phyloP scores from a whole-genome alignment of 148 eudicot genomes.

The Silene conica region DNA sequence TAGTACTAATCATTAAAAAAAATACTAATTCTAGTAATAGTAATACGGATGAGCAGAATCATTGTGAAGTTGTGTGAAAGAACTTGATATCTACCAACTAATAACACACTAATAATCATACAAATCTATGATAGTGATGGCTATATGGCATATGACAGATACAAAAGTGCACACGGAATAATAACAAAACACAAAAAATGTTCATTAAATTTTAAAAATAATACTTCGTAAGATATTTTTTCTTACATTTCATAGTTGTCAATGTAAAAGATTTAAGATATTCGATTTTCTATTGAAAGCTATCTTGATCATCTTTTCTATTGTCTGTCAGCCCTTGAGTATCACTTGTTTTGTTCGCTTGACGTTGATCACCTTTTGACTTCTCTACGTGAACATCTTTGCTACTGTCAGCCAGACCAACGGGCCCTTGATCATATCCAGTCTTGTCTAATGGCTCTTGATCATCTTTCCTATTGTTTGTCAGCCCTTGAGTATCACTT shows the following conservation, averaged over 20 bases:
- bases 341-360: too few relatives aligned
- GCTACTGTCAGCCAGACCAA: background rate
- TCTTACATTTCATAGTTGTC: background rate
- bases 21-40: background rate
- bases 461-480: background rate
- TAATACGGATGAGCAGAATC: background rate
- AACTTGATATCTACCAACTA: constrained; percentile 17
- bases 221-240: background rate
- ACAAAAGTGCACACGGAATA: constrained; percentile 1
- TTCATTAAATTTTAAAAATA: background rate
- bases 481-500: too few relatives aligned
- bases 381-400: too few relatives aligned
- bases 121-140: constrained; percentile 5
- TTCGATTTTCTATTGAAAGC: background rate
- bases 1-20: background rate
- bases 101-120: constrained; percentile 9
- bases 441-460: background rate
- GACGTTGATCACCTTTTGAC: too few relatives aligned
- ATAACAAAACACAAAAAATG: background rate
- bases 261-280: background rate
- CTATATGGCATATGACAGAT: background rate
- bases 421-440: background rate
- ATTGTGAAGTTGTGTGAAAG: constrained; percentile 11
- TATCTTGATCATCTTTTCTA: too few relatives aligned
- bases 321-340: too few relatives aligned